Evolutionary conservation across 805 yeast genomes (phyloP), one percentile per base, ranked within the genome.

Genomic region (Nakazawaea ernobii): DNA sequence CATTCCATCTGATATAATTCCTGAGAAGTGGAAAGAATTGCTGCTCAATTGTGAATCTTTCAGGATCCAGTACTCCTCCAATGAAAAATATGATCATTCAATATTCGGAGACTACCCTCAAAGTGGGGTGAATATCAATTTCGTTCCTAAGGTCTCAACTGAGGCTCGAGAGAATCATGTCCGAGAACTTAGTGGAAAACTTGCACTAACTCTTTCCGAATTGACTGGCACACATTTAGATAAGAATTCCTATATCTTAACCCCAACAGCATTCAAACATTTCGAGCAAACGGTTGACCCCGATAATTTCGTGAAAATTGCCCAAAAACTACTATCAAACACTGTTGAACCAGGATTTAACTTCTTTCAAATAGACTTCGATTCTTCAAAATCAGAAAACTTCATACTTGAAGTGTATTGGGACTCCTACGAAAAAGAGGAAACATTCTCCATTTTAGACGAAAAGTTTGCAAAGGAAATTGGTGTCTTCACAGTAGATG

Each of bases 401-500:
- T n/a, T 46, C 10, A 17, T 46, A 2, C 9, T 46, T 17, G 45
- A 39, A 14, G 35, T 40, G 4, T 46, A 46, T 30, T 46, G 49
- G 49, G 42, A 39, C 17, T 26, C 35, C 3, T 45, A 45, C 29
- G 28, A 28, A 9, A 8, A 6, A 33, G 11, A 5, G 9, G 39
- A 32, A 6, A 33, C 35, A 3, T 26, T 45, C 20, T 11, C 9
- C 6, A 9, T 33, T 20, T 5, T 14, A 6, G 20, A 39, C 7
- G 29, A 39, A 8, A 4, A 14, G 8, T 6, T 32, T n/a, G 29
- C 15, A 20, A 45, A 35, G 8, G 51, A 48, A 26, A 40, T 48
- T 27, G 51, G 51, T 6, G 32, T 48, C 2, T 48, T 48, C 28
- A n/a, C 39, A 11, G 10, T 27, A 6, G 48, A 48, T 32, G 39